Percentiles rank a stretch among this genome's conserved stretches.
phyloP scores from a whole-genome alignment of 2,329 filamentous ascomycete species.

The Dactylellina drechsleri region DNA sequence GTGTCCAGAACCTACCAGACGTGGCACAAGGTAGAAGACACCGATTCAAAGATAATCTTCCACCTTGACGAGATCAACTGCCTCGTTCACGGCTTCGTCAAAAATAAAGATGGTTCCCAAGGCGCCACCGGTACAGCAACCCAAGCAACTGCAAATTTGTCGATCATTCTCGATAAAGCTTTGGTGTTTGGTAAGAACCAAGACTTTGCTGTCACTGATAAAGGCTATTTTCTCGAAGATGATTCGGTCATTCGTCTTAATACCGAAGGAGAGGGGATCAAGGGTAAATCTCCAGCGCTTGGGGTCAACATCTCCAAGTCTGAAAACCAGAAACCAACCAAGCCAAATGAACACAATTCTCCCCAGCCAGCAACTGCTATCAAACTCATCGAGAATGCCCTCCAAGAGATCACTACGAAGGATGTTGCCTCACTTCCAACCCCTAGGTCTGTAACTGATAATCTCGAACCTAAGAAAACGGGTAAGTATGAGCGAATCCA shows the following conservation, averaged over 20 bases:
- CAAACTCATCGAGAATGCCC: not conserved
- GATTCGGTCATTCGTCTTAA: constrained; percentile 22
- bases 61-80: constrained; percentile 39
- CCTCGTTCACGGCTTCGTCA: constrained; percentile 25
- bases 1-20: constrained; percentile 30
- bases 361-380: not conserved
- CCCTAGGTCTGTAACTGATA: not conserved
- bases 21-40: constrained; percentile 30
- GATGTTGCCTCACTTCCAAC: not conserved
- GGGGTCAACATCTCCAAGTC: not conserved
- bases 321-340: constrained; percentile 8
- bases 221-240: constrained; percentile 26
- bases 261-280: constrained; percentile 16
- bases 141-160: constrained; percentile 20
- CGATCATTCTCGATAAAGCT: constrained; percentile 33
- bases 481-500: not conserved
- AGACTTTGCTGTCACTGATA: constrained; percentile 17
- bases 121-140: constrained; percentile 4
- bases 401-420: not conserved
- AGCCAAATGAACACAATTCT: not conserved
- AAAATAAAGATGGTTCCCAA: constrained; percentile 18
- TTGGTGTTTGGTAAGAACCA: constrained; percentile 24
- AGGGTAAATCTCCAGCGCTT: constrained; percentile 17
- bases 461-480: not conserved
- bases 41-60: constrained; percentile 37